Percentiles rank a stretch among this genome's conserved stretches.
Conservation (phyloP, 2,329 filamentous ascomycete species). For the Leptodontidium sp. region DNA sequence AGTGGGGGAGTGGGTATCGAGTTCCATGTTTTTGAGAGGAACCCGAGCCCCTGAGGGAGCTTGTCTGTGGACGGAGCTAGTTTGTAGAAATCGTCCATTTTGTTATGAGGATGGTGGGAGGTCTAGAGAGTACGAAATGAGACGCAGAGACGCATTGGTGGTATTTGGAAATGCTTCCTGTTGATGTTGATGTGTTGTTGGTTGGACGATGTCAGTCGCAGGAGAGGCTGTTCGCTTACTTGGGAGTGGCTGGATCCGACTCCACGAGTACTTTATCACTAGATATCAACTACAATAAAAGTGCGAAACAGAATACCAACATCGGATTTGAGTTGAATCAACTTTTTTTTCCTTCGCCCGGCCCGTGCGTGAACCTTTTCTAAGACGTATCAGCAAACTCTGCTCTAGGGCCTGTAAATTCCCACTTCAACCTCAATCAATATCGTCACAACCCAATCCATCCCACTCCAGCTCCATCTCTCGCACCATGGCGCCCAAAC, state of each 20-base stretch:
- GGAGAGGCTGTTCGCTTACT: not conserved
- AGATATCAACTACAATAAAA: slow-evolving; percentile 10
- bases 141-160: not conserved
- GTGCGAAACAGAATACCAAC: no score
- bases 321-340: not conserved
- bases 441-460: not conserved
- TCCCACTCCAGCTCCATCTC: not conserved
- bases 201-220: not conserved
- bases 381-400: not conserved
- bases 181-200: not conserved
- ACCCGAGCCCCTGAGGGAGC: slow-evolving; percentile 6
- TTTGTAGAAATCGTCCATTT: slow-evolving; percentile 39
- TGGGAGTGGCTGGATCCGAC: slow-evolving; percentile 25
- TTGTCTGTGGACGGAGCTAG: slow-evolving; percentile 11
- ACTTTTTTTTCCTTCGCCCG: not conserved
- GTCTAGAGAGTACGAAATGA: not conserved
- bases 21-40: slow-evolving; percentile 21
- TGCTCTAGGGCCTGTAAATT: not conserved
- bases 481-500: slow-evolving; percentile 42
- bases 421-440: not conserved
- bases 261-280: slow-evolving; percentile 10
- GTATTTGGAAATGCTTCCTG: not conserved
- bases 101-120: slow-evolving; percentile 3
- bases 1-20: slow-evolving; percentile 23
- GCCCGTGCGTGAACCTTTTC: not conserved